These are phyloP conservation scores for Chrysoporthe austroafricana DNA, from an alignment of 2,329 filamentous ascomycete genomes.

Conservation along the genomic window DNA sequence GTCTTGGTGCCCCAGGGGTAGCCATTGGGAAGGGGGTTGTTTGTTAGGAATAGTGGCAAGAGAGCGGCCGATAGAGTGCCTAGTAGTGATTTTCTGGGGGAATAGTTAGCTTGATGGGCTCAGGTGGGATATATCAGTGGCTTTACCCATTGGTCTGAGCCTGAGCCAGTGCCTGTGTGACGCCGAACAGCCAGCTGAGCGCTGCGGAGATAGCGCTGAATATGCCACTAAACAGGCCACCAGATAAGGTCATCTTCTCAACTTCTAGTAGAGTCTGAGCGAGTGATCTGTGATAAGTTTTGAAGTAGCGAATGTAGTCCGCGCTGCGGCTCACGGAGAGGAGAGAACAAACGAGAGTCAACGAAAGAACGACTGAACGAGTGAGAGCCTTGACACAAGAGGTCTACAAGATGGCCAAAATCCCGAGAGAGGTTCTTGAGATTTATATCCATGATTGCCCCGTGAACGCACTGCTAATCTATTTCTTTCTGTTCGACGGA, in stretches of 20 bases:
- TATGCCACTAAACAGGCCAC: constrained; percentile 22
- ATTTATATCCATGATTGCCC: constrained; percentile 9
- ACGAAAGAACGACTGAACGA: constrained; percentile 9
- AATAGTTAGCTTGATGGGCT: constrained; percentile 10
- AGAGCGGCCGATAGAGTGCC: constrained; percentile 45
- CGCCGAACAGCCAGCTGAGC: constrained; percentile 31
- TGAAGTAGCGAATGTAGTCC: background rate
- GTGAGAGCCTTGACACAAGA: constrained; percentile 16
- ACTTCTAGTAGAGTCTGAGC: constrained; percentile 19
- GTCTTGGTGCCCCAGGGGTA: constrained; percentile 56
- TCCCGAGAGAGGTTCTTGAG: background rate
- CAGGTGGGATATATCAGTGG: background rate
- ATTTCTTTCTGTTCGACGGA: background rate
- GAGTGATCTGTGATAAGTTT: constrained; percentile 1
- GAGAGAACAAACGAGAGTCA: constrained; percentile 23
- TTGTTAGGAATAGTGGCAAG: constrained; percentile 49
- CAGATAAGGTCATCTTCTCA: constrained; percentile 34
- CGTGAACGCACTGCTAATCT: background rate
- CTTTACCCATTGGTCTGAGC: constrained; percentile 45
- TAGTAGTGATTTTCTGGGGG: constrained; percentile 42
- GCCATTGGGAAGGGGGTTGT: constrained; percentile 54
- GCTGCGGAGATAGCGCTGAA: constrained; percentile 13
- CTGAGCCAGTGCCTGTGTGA: constrained; percentile 37
- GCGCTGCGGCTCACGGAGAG: background rate
- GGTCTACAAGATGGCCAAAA: background rate